Percentiles rank a stretch among this genome's conserved stretches.
Evolutionary conservation across 176 grass and related monocot genomes (phyloP).

Genomic region (Microstegium vimineum): DNA sequence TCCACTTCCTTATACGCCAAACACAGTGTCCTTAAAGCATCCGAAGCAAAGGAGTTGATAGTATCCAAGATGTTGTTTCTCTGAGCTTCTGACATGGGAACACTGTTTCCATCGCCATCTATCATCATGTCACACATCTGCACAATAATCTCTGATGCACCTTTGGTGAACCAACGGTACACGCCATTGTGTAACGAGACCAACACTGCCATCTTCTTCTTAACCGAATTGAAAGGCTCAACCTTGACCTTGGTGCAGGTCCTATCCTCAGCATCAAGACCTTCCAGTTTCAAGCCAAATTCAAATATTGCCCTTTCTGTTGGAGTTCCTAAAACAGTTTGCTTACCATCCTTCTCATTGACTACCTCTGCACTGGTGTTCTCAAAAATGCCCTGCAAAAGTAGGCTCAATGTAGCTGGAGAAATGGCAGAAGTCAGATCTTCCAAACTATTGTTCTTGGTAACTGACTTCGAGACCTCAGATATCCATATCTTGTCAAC

Average conservation of each 20-base stretch:
- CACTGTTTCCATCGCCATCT: constrained; percentile 54
- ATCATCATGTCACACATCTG: constrained; percentile 70
- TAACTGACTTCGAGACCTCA: constrained; percentile 59
- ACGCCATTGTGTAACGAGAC: constrained; percentile 54
- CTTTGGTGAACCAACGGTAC: constrained; percentile 73
- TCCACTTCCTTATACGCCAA: constrained; percentile 77
- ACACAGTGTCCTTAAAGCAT: constrained; percentile 87
- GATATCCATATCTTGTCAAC: constrained; percentile 90
- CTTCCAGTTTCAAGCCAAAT: constrained; percentile 71
- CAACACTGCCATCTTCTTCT: constrained; percentile 88
- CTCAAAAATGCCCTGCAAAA: constrained; percentile 85
- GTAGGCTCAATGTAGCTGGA: constrained; percentile 41
- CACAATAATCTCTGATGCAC: constrained; percentile 83
- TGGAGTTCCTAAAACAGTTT: constrained; percentile 77
- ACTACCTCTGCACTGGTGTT: constrained; percentile 86
- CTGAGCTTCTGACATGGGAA: constrained; percentile 43
- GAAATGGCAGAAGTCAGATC: constrained; percentile 54
- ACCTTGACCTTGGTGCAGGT: constrained; percentile 78
- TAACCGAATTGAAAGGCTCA: constrained; percentile 93
- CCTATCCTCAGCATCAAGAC: constrained; percentile 38
- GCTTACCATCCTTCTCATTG: constrained; percentile 70
- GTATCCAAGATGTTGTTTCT: constrained; percentile 49
- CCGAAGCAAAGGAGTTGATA: constrained; percentile 77
- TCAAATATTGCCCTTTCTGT: constrained; percentile 87
- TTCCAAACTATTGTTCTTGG: constrained; percentile 27